These are phyloP conservation scores for Pseudogymnoascus sp. DNA, from an alignment of 2,329 filamentous ascomycete genomes.

Conservation along the genomic window DNA sequence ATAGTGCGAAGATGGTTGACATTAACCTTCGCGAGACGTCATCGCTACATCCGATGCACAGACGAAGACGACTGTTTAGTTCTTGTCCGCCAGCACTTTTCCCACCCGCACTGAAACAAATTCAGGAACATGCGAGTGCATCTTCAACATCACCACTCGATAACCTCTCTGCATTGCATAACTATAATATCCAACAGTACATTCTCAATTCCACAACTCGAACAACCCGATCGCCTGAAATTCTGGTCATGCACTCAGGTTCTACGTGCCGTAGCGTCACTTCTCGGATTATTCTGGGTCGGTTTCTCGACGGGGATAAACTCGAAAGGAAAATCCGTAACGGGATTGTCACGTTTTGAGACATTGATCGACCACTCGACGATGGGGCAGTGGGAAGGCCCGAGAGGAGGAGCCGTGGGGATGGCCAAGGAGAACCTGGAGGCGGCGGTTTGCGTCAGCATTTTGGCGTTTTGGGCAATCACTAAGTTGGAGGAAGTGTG, in stretches of 20 bases:
- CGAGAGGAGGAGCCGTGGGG: neutral
- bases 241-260: neutral
- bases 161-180: too few species aligned
- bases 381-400: neutral
- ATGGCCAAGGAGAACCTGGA: neutral
- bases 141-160: too few species aligned
- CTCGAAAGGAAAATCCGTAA: neutral
- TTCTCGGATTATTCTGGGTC: neutral
- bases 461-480: neutral
- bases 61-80: too few species aligned
- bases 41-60: too few species aligned
- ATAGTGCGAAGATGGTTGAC: too few species aligned
- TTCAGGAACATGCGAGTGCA: too few species aligned
- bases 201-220: neutral
- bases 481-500: neutral
- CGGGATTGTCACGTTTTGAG: neutral
- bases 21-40: too few species aligned
- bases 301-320: neutral
- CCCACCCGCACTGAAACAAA: too few species aligned
- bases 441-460: neutral
- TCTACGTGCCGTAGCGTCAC: neutral
- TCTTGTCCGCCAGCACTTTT: too few species aligned
- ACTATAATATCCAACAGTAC: neutral
- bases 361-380: neutral
- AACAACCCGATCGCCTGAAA: neutral